Conservation (phyloP, 2,329 filamentous ascomycete species). For the Clonostachys chloroleuca region DNA sequence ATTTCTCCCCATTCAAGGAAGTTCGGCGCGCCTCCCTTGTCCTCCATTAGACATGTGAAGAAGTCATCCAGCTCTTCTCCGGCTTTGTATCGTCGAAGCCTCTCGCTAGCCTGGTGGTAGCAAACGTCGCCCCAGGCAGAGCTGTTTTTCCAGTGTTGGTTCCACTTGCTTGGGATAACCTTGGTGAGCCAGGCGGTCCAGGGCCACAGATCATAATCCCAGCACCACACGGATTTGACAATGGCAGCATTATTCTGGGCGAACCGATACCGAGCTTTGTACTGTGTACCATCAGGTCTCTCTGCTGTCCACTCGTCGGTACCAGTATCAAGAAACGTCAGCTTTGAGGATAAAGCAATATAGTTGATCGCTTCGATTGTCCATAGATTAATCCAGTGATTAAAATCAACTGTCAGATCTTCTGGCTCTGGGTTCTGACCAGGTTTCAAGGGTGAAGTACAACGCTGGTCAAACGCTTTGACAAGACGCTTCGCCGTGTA, state of each 20-base stretch:
- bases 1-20: conserved; percentile 54
- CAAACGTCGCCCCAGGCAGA: not conserved
- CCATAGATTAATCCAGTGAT: not conserved
- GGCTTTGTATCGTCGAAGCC: conserved; percentile 31
- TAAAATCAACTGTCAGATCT: not conserved
- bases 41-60: conserved; percentile 50
- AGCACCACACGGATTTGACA: not conserved
- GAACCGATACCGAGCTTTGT: not conserved
- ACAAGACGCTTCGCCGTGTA: not conserved
- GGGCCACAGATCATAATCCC: not conserved
- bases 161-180: not conserved
- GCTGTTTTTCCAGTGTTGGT: not conserved
- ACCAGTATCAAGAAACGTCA: not conserved
- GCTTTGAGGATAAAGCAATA: not conserved
- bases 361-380: not conserved
- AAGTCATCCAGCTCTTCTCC: conserved; percentile 56
- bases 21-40: conserved; percentile 29
- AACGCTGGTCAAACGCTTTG: not conserved
- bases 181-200: not conserved
- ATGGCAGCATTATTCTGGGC: not conserved
- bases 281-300: not conserved
- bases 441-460: not conserved
- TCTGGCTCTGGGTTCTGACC: not conserved
- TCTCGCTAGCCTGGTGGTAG: conserved; percentile 1
- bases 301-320: not conserved